Percentiles rank a stretch among this genome's conserved stretches.
Evolutionary conservation across 2,329 filamentous ascomycete genomes (phyloP).

Genomic region (Macrophomina tecta): DNA sequence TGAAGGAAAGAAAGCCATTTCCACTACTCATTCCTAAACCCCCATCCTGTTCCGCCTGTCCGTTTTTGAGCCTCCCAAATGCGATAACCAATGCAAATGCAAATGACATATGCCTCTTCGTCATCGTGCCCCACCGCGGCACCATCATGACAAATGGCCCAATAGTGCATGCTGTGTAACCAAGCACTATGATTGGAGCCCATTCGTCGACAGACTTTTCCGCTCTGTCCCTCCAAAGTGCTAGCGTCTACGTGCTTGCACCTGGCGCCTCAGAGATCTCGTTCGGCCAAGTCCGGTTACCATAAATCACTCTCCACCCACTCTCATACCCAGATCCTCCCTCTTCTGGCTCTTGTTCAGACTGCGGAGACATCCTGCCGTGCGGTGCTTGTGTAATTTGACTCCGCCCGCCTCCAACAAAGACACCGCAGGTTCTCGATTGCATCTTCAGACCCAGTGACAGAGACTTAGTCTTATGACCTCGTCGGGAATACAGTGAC

Average conservation of each 20-base stretch:
- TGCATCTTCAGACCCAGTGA: not conserved
- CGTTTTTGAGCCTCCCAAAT: slow-evolving; percentile 13
- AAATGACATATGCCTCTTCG: slow-evolving; percentile 15
- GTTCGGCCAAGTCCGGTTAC: slow-evolving; percentile 8
- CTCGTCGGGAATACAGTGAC: not conserved
- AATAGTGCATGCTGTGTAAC: slow-evolving; percentile 24
- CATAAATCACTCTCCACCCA: not conserved
- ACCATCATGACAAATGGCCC: slow-evolving; percentile 11
- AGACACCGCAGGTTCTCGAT: not conserved
- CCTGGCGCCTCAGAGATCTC: slow-evolving; percentile 6
- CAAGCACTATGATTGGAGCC: slow-evolving; percentile 8
- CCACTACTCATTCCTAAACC: slow-evolving; percentile 24
- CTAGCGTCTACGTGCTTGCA: slow-evolving; percentile 13
- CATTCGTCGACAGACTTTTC: slow-evolving; percentile 10
- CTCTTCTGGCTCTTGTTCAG: not conserved
- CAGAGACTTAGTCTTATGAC: not conserved
- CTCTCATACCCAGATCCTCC: not conserved
- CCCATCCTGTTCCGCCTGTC: not conserved
- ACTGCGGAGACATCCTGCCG: not conserved
- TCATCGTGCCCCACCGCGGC: slow-evolving; percentile 8
- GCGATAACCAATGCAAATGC: slow-evolving; percentile 18
- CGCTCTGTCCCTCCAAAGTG: slow-evolving; percentile 15
- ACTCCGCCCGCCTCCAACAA: not conserved
- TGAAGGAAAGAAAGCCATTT: slow-evolving; percentile 16
- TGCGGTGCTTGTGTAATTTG: slow-evolving; percentile 1